These are phyloP conservation scores for Chiua sp. DNA, from an alignment of 1,284 basidiomycete genomes.

Conservation along the genomic window DNA sequence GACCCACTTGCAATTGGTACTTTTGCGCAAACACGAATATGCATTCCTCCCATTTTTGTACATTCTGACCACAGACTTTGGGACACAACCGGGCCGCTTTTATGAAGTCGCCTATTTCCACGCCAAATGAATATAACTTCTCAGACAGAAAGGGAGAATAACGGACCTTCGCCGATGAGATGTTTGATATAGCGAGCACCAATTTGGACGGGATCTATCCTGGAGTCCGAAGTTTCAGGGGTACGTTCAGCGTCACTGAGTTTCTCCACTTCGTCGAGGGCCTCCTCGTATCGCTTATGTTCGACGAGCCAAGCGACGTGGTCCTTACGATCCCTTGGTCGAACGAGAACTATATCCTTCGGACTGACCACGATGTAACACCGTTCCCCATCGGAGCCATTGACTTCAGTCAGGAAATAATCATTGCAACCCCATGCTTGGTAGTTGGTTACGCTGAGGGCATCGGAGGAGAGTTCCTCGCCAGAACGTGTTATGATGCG, in stretches of 20 bases:
- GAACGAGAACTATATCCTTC: conserved; percentile 84
- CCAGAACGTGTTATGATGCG: conserved; percentile 89
- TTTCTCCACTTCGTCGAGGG: conserved; percentile 83
- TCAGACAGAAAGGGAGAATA: conserved; percentile 1
- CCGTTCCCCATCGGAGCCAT: conserved; percentile 39
- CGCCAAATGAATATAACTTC: background rate
- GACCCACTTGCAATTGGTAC: conserved; percentile 74
- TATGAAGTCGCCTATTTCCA: conserved; percentile 68
- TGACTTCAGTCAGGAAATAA: conserved; percentile 71
- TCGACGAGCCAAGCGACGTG: conserved; percentile 96
- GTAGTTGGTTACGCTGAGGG: conserved; percentile 79
- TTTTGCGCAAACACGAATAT: conserved; percentile 92
- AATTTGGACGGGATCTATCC: conserved; percentile 74
- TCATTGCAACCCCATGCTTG: conserved; percentile 93
- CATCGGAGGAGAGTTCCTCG: conserved; percentile 90
- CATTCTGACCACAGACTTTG: conserved; percentile 84
- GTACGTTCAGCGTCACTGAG: conserved; percentile 39
- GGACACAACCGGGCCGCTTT: conserved; percentile 89
- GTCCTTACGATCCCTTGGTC: conserved; percentile 87
- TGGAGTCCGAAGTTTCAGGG: conserved; percentile 31
- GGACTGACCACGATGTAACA: conserved; percentile 88
- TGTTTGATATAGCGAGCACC: conserved; percentile 87
- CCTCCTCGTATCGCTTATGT: conserved; percentile 86
- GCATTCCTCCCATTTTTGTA: conserved; percentile 92
- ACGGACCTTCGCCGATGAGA: conserved; percentile 74